phyloP scores from a whole-genome alignment of 1,284 basidiomycete species.

The Pulveroboletus sp. region DNA sequence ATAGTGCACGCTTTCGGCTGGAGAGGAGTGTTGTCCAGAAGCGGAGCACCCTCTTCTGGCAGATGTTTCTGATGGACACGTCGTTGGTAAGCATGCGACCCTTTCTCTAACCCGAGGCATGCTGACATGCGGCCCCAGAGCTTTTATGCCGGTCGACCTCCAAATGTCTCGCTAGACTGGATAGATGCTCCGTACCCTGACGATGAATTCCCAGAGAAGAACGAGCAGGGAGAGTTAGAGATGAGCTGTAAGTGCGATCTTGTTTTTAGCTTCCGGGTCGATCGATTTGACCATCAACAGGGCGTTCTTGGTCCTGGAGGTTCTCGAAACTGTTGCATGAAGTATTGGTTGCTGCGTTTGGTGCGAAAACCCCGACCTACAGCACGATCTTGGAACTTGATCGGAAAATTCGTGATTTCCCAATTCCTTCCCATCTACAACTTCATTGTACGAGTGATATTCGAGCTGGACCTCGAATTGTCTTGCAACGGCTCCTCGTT shows the following conservation, averaged over 20 bases:
- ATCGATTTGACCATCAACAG: slow-evolving; percentile 35
- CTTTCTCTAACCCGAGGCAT: neutral
- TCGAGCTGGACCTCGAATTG: slow-evolving; percentile 20
- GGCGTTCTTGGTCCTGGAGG: slow-evolving; percentile 56
- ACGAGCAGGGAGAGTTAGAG: slow-evolving; percentile 43
- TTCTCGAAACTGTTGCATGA: slow-evolving; percentile 54
- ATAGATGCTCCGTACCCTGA: slow-evolving; percentile 57
- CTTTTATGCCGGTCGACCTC: slow-evolving; percentile 61
- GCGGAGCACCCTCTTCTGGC: slow-evolving; percentile 64
- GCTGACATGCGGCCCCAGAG: slow-evolving; percentile 44
- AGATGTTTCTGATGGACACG: slow-evolving; percentile 58
- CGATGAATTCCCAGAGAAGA: slow-evolving; percentile 43
- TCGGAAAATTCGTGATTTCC: slow-evolving; percentile 53
- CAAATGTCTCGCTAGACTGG: slow-evolving; percentile 53
- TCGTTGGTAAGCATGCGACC: slow-evolving; percentile 47
- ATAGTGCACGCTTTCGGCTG: slow-evolving; percentile 59
- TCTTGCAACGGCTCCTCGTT: slow-evolving; percentile 50
- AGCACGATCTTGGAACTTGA: slow-evolving; percentile 49
- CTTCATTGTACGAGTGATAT: slow-evolving; percentile 34
- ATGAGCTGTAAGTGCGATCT: slow-evolving; percentile 48
- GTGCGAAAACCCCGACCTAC: slow-evolving; percentile 52
- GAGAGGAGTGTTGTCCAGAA: slow-evolving; percentile 45
- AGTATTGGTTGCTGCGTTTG: slow-evolving; percentile 56
- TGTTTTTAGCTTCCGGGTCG: neutral
- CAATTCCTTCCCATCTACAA: slow-evolving; percentile 51